Base-by-base conservation (phyloP, 768 basidiomycete species). In the Lentinula sp. region DNA sequence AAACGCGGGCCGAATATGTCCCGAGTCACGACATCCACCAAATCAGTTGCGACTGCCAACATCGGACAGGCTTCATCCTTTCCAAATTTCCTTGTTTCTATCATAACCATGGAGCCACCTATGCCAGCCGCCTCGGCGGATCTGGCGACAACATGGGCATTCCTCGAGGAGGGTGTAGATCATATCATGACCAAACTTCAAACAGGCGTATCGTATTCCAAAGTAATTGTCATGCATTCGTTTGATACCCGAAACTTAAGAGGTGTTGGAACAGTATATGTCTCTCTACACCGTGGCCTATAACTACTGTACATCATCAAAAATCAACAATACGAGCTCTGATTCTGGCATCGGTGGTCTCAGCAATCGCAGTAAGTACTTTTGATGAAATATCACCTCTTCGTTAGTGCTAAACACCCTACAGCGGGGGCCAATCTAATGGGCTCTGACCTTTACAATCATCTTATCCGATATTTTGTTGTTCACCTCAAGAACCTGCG, bases 401-500 rank as follows among this genome's bases (percentile, higher is more conserved):
- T 43, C 62, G 74, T 69, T 78, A 75, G 69, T 78, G 77, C 71
- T 75, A 66, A 36, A 66, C 68, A 60, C 66, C 69, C 66, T 62
- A 60, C 70, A 91, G 90, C 90, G 59, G 95, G 95, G 43, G 93
- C 95, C 52, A 95, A 95, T 76, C 71, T 98, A 73, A 96, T 96
- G 91, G 96, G 96, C 59, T 91, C 94, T 54, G 96, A 98, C 82
- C 76, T 99, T 62, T 99, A 99, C 74, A 93, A 94, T 72, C 90
- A 95, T 73, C 84, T 99, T 70, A 91, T 92, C 69, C 83, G 85
- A 61, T 99, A 97, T 80, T 93, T 98, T 71, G 82, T 88, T 37
- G 74, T 78, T 0, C 96, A 98, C 77, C 80, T 98, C 32, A 87
- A 85, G 76, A 86, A 65, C 72, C 82, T 78, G 74, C 86, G 76